A percentile compares a stretch with the other conserved stretches of the same genome.
Evolutionary conservation across 371 early-diverging fungal species (phyloP).

Genomic region (Mucor irregularis): DNA sequence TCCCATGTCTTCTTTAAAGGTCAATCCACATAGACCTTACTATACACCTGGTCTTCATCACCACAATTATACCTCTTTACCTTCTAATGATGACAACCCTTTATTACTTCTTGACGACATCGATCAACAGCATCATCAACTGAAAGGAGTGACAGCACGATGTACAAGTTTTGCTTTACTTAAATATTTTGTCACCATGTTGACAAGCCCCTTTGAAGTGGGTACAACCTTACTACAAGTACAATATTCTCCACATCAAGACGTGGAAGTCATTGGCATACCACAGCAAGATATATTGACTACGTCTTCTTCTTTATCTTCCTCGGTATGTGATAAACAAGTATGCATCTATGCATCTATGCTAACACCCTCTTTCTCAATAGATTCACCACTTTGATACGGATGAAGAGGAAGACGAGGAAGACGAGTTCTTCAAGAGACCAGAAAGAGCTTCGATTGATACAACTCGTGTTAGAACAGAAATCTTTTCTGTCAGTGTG

Average conservation of each 20-base stretch:
- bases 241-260: slow-evolving; percentile 71
- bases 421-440: slow-evolving; percentile 35
- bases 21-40: slow-evolving; percentile 45
- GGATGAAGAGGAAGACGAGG: slow-evolving; percentile 26
- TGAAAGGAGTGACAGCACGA: slow-evolving; percentile 47
- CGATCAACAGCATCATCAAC: slow-evolving; percentile 6
- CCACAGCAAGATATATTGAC: too few species aligned
- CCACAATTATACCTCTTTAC: slow-evolving; percentile 46
- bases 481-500: slow-evolving; percentile 39
- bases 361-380: neutral
- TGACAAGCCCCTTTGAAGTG: slow-evolving; percentile 75
- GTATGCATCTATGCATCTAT: neutral
- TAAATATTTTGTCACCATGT: slow-evolving; percentile 64
- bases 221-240: slow-evolving; percentile 79
- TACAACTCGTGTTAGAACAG: slow-evolving; percentile 14
- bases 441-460: slow-evolving; percentile 22
- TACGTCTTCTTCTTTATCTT: neutral
- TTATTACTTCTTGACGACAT: slow-evolving; percentile 16
- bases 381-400: slow-evolving; percentile 15
- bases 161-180: slow-evolving; percentile 62
- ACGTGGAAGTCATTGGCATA: slow-evolving; percentile 37
- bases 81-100: slow-evolving; percentile 38
- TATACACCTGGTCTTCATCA: slow-evolving; percentile 48
- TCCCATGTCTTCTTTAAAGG: slow-evolving; percentile 24
- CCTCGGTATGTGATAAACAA: slow-evolving; percentile 1